A percentile compares a stretch with the other conserved stretches of the same genome.
These are phyloP conservation scores for Ulota crispa DNA, from an alignment of 225 moss, liverwort and hornwort genomes.

Conservation along the genomic window DNA sequence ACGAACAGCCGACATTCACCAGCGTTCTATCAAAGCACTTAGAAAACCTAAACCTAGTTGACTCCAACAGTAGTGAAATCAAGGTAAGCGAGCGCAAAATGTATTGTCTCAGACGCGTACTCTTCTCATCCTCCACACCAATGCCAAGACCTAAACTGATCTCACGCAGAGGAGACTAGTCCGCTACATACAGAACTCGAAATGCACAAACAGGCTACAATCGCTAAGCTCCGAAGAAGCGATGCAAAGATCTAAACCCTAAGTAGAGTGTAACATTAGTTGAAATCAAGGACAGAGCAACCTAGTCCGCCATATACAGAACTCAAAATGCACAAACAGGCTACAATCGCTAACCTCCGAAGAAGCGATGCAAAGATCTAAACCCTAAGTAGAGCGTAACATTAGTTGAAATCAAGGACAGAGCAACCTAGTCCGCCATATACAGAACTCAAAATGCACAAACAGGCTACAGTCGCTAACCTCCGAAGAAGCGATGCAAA, in stretches of 20 bases:
- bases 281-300: too few species aligned
- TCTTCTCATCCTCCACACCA: neutral
- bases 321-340: too few species aligned
- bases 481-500: too few species aligned
- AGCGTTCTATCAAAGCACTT: constrained; percentile 1
- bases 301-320: too few species aligned
- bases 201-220: neutral
- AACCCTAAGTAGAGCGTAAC: too few species aligned
- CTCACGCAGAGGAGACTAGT: neutral
- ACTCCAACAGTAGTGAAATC: neutral
- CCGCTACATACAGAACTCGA: neutral
- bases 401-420: too few species aligned
- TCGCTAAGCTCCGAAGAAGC: neutral
- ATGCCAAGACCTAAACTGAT: constrained; percentile 5
- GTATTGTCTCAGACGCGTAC: constrained; percentile 6
- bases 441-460: too few species aligned
- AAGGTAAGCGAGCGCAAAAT: neutral
- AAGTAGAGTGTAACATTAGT: neutral
- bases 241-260: constrained; percentile 14
- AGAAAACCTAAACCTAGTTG: constrained; percentile 17
- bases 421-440: too few species aligned
- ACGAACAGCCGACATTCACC: neutral
- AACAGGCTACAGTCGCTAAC: too few species aligned
- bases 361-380: too few species aligned
- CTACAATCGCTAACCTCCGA: too few species aligned